Conservation (phyloP, 2,329 filamentous ascomycete genomes). For the Endoconidiophora laricicola region DNA sequence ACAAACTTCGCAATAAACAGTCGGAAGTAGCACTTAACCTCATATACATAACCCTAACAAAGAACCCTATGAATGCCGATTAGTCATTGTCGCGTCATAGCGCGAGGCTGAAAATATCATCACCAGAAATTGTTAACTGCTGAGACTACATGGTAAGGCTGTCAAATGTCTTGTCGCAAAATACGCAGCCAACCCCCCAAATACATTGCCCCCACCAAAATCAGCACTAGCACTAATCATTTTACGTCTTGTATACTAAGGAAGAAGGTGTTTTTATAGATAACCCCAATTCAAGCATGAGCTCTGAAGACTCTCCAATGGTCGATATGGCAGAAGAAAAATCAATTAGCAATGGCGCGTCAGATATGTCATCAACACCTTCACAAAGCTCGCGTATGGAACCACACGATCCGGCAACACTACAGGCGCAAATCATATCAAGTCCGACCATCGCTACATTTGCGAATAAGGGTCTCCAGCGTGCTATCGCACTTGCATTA, state of each 20-base stretch:
- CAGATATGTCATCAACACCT: too few species aligned
- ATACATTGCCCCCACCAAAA: too few species aligned
- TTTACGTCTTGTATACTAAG: too few species aligned
- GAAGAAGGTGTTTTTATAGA: too few species aligned
- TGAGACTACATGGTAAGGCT: too few species aligned
- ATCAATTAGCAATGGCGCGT: too few species aligned
- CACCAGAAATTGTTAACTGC: too few species aligned
- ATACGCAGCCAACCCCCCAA: too few species aligned
- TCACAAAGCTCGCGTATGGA: too few species aligned
- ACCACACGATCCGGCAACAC: background rate
- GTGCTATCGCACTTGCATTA: constrained; percentile 38
- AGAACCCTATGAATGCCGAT: background rate
- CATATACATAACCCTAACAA: background rate
- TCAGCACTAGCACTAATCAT: too few species aligned
- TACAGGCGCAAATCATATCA: background rate
- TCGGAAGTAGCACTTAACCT: background rate
- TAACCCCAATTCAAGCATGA: background rate
- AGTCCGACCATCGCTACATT: constrained; percentile 2
- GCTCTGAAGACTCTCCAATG: background rate
- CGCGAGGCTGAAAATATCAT: background rate
- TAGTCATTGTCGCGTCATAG: background rate
- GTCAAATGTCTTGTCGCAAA: too few species aligned
- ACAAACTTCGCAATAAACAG: background rate
- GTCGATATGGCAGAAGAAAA: background rate
- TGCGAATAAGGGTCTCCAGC: constrained; percentile 29